phyloP scores from a whole-genome alignment of 441 rosid species.

The Raphanus hybrid region DNA sequence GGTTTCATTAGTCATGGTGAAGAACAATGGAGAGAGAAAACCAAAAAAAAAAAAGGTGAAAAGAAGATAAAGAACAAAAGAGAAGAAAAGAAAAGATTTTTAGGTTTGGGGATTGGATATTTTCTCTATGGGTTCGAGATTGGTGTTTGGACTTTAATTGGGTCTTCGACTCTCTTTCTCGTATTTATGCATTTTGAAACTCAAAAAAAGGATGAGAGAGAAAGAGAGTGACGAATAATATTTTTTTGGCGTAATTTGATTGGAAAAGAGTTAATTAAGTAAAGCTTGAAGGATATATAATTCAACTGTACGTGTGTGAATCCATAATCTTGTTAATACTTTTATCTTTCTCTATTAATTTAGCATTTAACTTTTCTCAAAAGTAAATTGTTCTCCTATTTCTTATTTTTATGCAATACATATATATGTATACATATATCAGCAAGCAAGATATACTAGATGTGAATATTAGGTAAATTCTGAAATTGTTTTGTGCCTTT shows the following conservation, averaged over 20 bases:
- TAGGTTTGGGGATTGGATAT: slow-evolving; percentile 43
- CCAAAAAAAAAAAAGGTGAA: not conserved
- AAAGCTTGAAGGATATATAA: not conserved
- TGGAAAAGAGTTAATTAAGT: no score
- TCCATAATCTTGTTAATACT: slow-evolving; percentile 1
- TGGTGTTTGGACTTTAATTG: slow-evolving; percentile 44
- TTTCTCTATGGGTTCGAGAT: slow-evolving; percentile 23
- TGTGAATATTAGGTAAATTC: slow-evolving; percentile 9
- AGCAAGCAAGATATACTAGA: not conserved
- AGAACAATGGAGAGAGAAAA: slow-evolving; percentile 16
- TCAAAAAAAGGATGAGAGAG: no score
- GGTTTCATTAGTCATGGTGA: slow-evolving; percentile 54
- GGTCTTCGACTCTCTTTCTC: slow-evolving; percentile 39
- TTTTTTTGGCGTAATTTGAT: no score
- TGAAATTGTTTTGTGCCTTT: slow-evolving; percentile 18
- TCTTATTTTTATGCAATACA: not conserved
- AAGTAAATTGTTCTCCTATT: not conserved
- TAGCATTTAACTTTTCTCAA: not conserved
- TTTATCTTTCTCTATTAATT: not conserved
- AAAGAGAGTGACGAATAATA: no score
- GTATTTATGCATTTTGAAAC: slow-evolving; percentile 44
- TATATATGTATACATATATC: not conserved
- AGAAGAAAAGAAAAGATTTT: slow-evolving; percentile 32
- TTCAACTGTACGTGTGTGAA: slow-evolving; percentile 32
- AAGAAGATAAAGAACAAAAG: slow-evolving; percentile 21